Evolutionary conservation across 345 rosid genomes (phyloP).

Genomic region (Cardamine chenopodiifolia): DNA sequence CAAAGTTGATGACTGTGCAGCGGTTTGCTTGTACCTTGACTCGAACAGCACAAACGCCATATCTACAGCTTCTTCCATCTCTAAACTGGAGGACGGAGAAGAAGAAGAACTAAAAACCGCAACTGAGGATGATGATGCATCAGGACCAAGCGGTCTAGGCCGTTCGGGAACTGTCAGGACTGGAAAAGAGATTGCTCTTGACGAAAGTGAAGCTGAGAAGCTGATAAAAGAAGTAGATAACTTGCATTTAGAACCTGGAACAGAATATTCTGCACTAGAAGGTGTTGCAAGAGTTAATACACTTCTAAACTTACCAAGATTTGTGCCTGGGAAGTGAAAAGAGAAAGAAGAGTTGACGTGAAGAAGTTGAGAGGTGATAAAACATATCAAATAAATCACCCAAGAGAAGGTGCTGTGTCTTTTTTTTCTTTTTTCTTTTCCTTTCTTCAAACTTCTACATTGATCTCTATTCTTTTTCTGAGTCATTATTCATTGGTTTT

Average conservation of each 20-base stretch:
- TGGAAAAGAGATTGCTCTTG: slow-evolving; percentile 46
- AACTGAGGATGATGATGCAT: slow-evolving; percentile 40
- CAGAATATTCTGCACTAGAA: slow-evolving; percentile 90
- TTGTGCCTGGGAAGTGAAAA: slow-evolving; percentile 63
- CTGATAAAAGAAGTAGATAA: slow-evolving; percentile 48
- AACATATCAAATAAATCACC: slow-evolving; percentile 37
- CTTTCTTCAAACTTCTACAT: slow-evolving; percentile 19
- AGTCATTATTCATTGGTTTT: slow-evolving; percentile 39
- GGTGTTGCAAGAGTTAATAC: slow-evolving; percentile 96
- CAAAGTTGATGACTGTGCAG: slow-evolving; percentile 96
- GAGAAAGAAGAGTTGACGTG: slow-evolving; percentile 30
- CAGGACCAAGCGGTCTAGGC: slow-evolving; percentile 39
- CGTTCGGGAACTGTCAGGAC: slow-evolving; percentile 49
- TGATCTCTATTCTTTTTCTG: slow-evolving; percentile 38
- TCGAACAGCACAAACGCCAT: slow-evolving; percentile 45
- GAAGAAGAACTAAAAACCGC: slow-evolving; percentile 42
- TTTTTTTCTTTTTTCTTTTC: background rate
- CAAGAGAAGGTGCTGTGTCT: slow-evolving; percentile 32
- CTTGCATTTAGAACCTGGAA: slow-evolving; percentile 47
- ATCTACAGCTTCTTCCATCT: slow-evolving; percentile 49
- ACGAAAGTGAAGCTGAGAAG: slow-evolving; percentile 50
- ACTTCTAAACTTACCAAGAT: slow-evolving; percentile 75
- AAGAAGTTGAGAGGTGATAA: slow-evolving; percentile 25
- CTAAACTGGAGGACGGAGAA: slow-evolving; percentile 44
- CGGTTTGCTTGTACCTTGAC: slow-evolving; percentile 85